These are phyloP conservation scores for Suillus subaureus DNA, from an alignment of 768 basidiomycete species.

Conservation along the genomic window DNA sequence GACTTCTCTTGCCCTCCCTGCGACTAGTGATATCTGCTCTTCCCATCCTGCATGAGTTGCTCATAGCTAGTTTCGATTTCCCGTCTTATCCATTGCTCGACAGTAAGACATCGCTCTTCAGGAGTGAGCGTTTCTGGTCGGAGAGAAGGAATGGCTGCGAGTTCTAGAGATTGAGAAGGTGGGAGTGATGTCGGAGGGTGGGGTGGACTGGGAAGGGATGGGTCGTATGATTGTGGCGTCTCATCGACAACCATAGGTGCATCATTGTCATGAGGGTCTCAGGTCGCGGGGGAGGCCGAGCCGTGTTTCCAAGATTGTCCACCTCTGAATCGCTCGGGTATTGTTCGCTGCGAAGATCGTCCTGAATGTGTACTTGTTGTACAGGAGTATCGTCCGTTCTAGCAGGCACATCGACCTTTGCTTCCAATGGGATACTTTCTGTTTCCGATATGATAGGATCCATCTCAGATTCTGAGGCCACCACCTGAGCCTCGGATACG, in stretches of 20 bases:
- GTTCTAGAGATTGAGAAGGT: constrained; percentile 19
- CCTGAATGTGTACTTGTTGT: neutral
- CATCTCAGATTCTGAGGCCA: neutral
- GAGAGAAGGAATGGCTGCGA: constrained; percentile 12
- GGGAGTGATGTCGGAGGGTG: neutral
- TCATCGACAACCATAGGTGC: constrained; percentile 1
- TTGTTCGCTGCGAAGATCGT: neutral
- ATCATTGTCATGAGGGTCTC: neutral
- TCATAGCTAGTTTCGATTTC: constrained; percentile 74
- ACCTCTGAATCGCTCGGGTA: neutral
- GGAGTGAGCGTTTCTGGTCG: constrained; percentile 24
- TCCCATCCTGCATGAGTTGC: constrained; percentile 54
- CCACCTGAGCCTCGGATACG: neutral
- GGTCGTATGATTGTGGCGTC: neutral
- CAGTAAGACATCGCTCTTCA: constrained; percentile 73
- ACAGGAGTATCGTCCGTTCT: neutral
- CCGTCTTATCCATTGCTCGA: constrained; percentile 81
- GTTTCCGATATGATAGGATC: neutral
- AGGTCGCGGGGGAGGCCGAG: neutral
- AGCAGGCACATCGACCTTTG: neutral
- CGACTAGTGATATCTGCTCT: constrained; percentile 51
- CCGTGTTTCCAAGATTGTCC: neutral
- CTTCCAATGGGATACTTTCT: neutral
- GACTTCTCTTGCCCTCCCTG: constrained; percentile 44
- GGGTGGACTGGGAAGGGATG: neutral